Conservation (phyloP, 2,329 filamentous ascomycete species). For the Cordyceps cicadae region DNA sequence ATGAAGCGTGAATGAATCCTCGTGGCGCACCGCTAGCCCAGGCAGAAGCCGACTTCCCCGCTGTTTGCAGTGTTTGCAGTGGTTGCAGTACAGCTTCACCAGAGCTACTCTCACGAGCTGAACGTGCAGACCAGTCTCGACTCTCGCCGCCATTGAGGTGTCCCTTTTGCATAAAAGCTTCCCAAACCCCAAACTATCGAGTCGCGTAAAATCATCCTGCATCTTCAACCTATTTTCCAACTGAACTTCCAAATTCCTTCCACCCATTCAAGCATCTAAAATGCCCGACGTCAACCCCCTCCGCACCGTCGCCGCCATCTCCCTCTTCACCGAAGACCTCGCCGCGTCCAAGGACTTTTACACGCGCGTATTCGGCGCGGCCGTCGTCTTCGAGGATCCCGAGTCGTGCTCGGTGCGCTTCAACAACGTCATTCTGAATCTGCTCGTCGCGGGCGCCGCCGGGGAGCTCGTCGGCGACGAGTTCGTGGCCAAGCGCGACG, state of each 20-base stretch:
- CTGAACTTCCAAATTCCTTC: not conserved
- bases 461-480: slow-evolving; percentile 8
- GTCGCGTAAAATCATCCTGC: not conserved
- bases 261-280: not conserved
- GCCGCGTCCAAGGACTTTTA: slow-evolving; percentile 1
- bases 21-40: not conserved
- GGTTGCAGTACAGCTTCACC: not conserved
- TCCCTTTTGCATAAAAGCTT: not conserved
- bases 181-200: too few species aligned
- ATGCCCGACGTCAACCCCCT: not conserved
- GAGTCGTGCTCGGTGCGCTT: slow-evolving; percentile 14
- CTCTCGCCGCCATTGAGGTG: not conserved
- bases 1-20: not conserved
- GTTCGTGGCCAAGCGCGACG: not conserved
- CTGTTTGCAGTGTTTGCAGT: too few species aligned
- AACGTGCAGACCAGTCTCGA: not conserved
- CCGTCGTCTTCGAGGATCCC: slow-evolving; percentile 11
- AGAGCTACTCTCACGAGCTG: not conserved
- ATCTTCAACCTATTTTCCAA: not conserved
- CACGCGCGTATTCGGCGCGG: slow-evolving; percentile 12
- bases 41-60: not conserved
- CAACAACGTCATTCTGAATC: slow-evolving; percentile 12
- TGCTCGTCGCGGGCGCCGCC: not conserved
- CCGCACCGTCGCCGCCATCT: slow-evolving; percentile 12
- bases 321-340: slow-evolving; percentile 12